Conservation (phyloP, 108 stramenopile species). For the Skeletonema potamos region DNA sequence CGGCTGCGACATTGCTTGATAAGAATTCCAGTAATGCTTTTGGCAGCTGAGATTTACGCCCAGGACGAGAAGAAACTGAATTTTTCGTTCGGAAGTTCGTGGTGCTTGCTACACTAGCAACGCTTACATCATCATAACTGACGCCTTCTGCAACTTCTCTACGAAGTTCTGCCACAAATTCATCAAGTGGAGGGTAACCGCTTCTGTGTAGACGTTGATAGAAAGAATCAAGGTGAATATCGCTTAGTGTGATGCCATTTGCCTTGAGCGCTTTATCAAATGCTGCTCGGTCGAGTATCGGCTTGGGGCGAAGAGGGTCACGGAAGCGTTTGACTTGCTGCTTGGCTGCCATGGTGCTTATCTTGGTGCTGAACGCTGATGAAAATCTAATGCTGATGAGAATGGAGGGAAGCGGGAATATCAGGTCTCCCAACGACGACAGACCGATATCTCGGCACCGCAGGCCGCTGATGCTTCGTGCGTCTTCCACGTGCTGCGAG, state of each 20-base stretch:
- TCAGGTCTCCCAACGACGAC: not conserved
- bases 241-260: constrained; percentile 52
- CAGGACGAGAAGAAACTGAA: constrained; percentile 55
- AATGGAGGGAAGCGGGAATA: not conserved
- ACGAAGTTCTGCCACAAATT: constrained; percentile 67
- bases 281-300: constrained; percentile 72
- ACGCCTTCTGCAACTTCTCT: constrained; percentile 2
- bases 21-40: constrained; percentile 70
- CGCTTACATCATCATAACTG: constrained; percentile 7
- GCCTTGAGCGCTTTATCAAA: constrained; percentile 61
- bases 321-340: constrained; percentile 34
- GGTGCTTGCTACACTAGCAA: not conserved
- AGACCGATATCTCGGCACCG: no score
- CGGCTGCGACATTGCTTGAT: constrained; percentile 34
- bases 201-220: constrained; percentile 79
- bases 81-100: constrained; percentile 51
- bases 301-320: constrained; percentile 68
- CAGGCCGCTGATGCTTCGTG: no score
- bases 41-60: constrained; percentile 57
- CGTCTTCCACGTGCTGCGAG: not conserved
- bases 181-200: constrained; percentile 64
- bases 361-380: no score
- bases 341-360: constrained; percentile 8
- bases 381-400: no score
- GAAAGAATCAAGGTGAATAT: constrained; percentile 63